These are phyloP conservation scores for Abrus pulchellus DNA, from an alignment of 306 rosid genomes.

Conservation along the genomic window DNA sequence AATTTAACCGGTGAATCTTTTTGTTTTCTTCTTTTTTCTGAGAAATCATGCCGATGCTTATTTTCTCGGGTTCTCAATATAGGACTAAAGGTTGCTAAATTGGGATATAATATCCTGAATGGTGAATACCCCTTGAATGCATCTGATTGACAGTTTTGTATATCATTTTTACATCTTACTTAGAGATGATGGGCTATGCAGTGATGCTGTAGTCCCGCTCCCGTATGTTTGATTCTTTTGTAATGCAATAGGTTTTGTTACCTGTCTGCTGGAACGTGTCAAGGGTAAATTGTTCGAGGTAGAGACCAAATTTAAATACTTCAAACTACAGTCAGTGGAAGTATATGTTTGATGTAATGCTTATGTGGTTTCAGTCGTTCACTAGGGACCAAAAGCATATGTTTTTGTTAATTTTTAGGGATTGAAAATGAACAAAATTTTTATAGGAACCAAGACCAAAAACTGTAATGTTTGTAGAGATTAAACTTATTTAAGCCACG, in stretches of 20 bases:
- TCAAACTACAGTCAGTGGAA: not conserved
- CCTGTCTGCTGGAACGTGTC: conserved; percentile 1
- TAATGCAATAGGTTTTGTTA: not conserved
- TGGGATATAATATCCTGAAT: not conserved
- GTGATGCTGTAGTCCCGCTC: not conserved
- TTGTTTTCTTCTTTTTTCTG: not conserved
- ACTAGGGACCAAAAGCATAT: too few relatives aligned
- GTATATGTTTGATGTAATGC: not conserved
- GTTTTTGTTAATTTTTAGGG: too few relatives aligned
- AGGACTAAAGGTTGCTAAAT: not conserved
- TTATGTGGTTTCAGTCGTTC: too few relatives aligned
- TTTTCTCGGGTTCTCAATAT: too few relatives aligned
- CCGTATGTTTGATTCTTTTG: not conserved
- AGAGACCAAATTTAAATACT: not conserved
- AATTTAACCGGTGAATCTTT: too few relatives aligned
- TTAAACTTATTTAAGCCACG: too few relatives aligned
- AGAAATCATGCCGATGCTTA: too few relatives aligned
- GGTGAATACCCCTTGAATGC: not conserved
- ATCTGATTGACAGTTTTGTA: not conserved
- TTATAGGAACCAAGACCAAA: too few relatives aligned
- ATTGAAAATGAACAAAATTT: too few relatives aligned
- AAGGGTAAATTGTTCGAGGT: not conserved
- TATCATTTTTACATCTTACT: not conserved
- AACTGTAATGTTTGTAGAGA: too few relatives aligned
- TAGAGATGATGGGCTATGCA: not conserved